Evolutionary conservation across 2,329 filamentous ascomycete species (phyloP), one percentile per base, ranked within the genome.

Genomic region (Hypocrella siamensis): DNA sequence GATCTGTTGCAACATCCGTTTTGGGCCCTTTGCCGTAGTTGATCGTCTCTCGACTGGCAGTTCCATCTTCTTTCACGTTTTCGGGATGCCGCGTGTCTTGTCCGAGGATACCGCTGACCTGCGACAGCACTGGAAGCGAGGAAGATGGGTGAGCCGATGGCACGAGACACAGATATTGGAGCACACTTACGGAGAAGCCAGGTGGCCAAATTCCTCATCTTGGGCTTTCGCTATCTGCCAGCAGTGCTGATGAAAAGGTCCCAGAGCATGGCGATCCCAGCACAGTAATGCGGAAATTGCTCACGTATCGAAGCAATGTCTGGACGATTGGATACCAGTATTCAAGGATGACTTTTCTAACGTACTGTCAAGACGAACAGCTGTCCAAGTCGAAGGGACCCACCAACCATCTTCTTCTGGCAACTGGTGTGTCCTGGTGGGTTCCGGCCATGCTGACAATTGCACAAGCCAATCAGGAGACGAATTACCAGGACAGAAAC

Each of bases 121-220:
- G 61, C 58, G 57, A 53, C 32, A 65, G 61, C 57, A 65, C 61
- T 65, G 41, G 16, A 18, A 28, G 7, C 31, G 17, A 38, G 28
- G 19, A 17, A 19, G 34, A 35, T 21, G 32, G 29, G 42, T 52
- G 34, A 49, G 46, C 37, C 41, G 37, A 37, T 39, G 27, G 22
- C 28, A 29, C 27, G 26, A 33, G 28, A 30, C 17, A 38, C 26
- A 22, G 8, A 24, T 31, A 30, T 14, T 17, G 27, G 27, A n/a
- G 27, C 17, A 16, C 10, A 47, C 58, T 51, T 53, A 65, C 61
- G 52, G 46, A 59, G 48, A 38, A 61, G 40, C 50, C 55, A 61
- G 31, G 58, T 35, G 35, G 56, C 43, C 43, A 48, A 48, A 42
- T 49, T 46, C 47, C 52, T 56, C 59, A 62, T 62, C 33, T 30